Conservation (phyloP, 805 yeast genomes). For the Debaryomyces hansenii region DNA sequence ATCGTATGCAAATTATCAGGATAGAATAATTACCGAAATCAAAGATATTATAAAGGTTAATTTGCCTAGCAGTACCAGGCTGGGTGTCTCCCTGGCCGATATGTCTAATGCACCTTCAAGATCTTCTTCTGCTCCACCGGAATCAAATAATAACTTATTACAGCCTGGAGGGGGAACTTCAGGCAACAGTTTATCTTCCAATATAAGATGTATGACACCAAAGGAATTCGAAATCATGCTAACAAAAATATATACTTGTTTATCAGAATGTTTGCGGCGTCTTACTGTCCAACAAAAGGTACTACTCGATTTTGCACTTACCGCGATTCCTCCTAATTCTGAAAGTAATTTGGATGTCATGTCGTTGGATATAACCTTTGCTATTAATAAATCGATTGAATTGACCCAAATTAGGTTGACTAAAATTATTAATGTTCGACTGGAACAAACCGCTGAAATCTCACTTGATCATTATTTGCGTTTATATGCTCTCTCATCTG, state of each 20-base stretch:
- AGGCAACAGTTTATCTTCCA: constrained; percentile 25
- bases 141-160: constrained; percentile 4
- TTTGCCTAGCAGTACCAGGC: constrained; percentile 47
- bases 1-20: constrained; percentile 68
- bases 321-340: constrained; percentile 23
- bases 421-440: constrained; percentile 73
- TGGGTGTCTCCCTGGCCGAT: constrained; percentile 19
- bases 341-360: constrained; percentile 41
- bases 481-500: constrained; percentile 62
- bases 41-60: constrained; percentile 67
- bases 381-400: constrained; percentile 68
- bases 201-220: constrained; percentile 66
- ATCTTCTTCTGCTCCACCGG: constrained; percentile 28
- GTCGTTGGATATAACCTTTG: constrained; percentile 63
- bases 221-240: constrained; percentile 75
- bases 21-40: constrained; percentile 64
- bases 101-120: constrained; percentile 27
- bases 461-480: constrained; percentile 62
- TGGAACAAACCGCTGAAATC: constrained; percentile 62
- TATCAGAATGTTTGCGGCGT: constrained; percentile 73
- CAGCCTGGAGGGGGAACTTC: constrained; percentile 1
- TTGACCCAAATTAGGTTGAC: constrained; percentile 75
- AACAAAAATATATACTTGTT: constrained; percentile 54
- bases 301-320: constrained; percentile 65
- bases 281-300: constrained; percentile 77